phyloP scores from a whole-genome alignment of 2,329 filamentous ascomycete species.

The Neophaeococcomyces mojaviensis region DNA sequence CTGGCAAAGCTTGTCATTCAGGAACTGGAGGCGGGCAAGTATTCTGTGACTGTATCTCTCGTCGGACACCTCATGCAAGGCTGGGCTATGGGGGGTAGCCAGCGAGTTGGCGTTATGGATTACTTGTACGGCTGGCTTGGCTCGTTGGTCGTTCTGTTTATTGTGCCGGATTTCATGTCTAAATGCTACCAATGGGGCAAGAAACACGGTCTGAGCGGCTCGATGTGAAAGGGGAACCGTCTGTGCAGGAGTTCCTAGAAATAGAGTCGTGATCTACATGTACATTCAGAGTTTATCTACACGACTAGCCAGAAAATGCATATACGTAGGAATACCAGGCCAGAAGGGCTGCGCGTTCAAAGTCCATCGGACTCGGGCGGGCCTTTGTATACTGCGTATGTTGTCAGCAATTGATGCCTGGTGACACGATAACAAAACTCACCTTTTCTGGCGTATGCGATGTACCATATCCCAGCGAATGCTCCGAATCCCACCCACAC shows the following conservation, averaged over 20 bases:
- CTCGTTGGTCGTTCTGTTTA: slow-evolving; percentile 48
- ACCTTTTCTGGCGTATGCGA: slow-evolving; percentile 46
- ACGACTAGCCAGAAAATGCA: neutral
- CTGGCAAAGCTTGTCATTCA: slow-evolving; percentile 64
- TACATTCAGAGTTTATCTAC: neutral
- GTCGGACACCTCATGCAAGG: slow-evolving; percentile 67
- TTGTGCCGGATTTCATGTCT: slow-evolving; percentile 49
- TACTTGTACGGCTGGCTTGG: slow-evolving; percentile 49
- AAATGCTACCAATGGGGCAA: slow-evolving; percentile 53
- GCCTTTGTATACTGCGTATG: slow-evolving; percentile 28
- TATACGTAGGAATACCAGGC: no score
- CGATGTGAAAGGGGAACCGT: no score
- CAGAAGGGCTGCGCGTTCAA: no score
- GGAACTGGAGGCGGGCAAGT: slow-evolving; percentile 73
- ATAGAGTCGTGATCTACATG: neutral
- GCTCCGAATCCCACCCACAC: slow-evolving; percentile 50
- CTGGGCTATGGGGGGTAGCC: slow-evolving; percentile 46
- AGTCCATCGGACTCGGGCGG: slow-evolving; percentile 27
- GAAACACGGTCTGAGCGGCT: slow-evolving; percentile 35
- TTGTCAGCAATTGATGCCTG: slow-evolving; percentile 1
- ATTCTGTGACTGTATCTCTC: slow-evolving; percentile 67
- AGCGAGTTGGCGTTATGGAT: slow-evolving; percentile 44
- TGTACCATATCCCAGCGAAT: slow-evolving; percentile 46
- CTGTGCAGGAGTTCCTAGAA: no score
- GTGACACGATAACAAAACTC: slow-evolving; percentile 16